These are phyloP conservation scores for Starmerella powellii DNA, from an alignment of 805 yeast genomes.

Conservation along the genomic window DNA sequence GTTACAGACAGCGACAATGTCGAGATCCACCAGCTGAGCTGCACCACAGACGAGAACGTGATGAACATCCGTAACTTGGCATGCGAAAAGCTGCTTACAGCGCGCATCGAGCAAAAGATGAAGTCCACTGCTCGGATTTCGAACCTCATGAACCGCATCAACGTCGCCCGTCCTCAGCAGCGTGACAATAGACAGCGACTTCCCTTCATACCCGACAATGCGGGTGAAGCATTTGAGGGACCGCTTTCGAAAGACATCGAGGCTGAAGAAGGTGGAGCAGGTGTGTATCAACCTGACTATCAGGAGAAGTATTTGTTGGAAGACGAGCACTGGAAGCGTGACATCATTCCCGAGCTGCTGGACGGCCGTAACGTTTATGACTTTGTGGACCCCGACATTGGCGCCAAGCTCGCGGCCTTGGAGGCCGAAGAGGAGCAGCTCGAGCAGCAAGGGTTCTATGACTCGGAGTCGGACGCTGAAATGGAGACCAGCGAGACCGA, in stretches of 20 bases:
- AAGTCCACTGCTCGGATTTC: conserved; percentile 82
- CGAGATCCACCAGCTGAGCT: conserved; percentile 85
- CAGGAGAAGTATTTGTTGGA: conserved; percentile 86
- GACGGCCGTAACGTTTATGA: conserved; percentile 96
- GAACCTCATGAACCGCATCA: conserved; percentile 86
- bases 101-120: conserved; percentile 92
- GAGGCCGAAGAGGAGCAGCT: conserved; percentile 95
- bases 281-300: conserved; percentile 88
- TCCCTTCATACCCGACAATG: conserved; percentile 73
- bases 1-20: conserved; percentile 54
- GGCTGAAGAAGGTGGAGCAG: conserved; percentile 95
- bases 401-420: conserved; percentile 80
- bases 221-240: conserved; percentile 53
- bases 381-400: conserved; percentile 91
- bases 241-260: conserved; percentile 85
- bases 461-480: conserved; percentile 46
- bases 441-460: conserved; percentile 90
- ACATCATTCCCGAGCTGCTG: conserved; percentile 89
- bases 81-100: conserved; percentile 88
- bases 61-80: conserved; percentile 95
- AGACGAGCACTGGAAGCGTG: conserved; percentile 96
- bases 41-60: conserved; percentile 86
- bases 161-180: conserved; percentile 78
- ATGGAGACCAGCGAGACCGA: conserved; percentile 50
- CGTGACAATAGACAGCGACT: conserved; percentile 73